These are phyloP conservation scores for Tuber microsphaerosporum DNA, from an alignment of 495 filamentous ascomycete genomes.

Conservation along the genomic window DNA sequence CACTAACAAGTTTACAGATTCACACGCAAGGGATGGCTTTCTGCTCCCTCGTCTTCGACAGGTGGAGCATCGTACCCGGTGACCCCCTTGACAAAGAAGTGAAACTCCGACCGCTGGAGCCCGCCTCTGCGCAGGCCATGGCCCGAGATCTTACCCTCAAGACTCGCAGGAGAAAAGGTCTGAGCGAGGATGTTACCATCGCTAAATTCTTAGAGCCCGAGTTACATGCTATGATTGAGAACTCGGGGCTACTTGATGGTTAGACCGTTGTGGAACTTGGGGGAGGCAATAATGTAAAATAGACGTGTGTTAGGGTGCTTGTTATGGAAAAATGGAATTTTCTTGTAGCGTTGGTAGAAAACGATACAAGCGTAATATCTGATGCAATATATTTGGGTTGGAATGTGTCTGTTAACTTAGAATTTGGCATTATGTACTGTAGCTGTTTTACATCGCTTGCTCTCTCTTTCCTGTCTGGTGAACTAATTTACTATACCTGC, in stretches of 20 bases:
- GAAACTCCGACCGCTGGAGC: conserved; percentile 74
- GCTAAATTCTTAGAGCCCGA: conserved; percentile 94
- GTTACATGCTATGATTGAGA: conserved; percentile 77
- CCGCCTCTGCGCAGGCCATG: conserved; percentile 74
- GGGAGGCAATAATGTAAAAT: conserved; percentile 9
- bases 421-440: not conserved
- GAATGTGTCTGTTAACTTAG: not conserved
- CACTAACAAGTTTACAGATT: conserved; percentile 47
- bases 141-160: conserved; percentile 94
- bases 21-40: conserved; percentile 90
- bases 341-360: not conserved
- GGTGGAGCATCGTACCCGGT: conserved; percentile 90
- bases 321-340: not conserved
- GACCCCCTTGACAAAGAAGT: conserved; percentile 87
- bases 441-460: not conserved
- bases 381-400: not conserved
- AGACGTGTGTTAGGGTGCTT: not conserved
- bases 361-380: not conserved
- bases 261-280: conserved; percentile 29
- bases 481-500: not conserved
- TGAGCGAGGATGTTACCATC: conserved; percentile 91
- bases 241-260: conserved; percentile 78
- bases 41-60: conserved; percentile 87
- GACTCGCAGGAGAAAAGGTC: conserved; percentile 83
- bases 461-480: not conserved